phyloP scores from a whole-genome alignment of 805 yeast genomes.

The Cyberlindnera amylophila region DNA sequence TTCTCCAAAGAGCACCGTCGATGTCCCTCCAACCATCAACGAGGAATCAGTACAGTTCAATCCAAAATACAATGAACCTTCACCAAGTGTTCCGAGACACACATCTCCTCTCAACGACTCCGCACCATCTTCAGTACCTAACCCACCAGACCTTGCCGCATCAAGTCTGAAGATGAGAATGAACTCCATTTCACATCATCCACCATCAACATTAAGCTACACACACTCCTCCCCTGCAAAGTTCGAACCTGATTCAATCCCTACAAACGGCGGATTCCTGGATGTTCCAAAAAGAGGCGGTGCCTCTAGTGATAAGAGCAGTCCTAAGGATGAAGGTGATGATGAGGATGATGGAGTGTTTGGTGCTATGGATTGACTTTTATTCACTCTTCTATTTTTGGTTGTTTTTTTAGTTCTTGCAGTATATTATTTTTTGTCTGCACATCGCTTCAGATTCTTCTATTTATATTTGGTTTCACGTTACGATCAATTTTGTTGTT shows the following conservation, averaged over 20 bases:
- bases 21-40: constrained; percentile 13
- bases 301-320: constrained; percentile 7
- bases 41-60: constrained; percentile 15
- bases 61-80: constrained; percentile 13
- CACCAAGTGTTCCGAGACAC: constrained; percentile 5
- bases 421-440: too few relatives aligned
- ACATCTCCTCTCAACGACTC: constrained; percentile 12
- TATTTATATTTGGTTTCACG: too few relatives aligned
- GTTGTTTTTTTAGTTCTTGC: too few relatives aligned
- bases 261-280: constrained; percentile 31
- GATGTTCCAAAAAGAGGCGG: constrained; percentile 27
- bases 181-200: constrained; percentile 42
- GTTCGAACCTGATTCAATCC: constrained; percentile 8
- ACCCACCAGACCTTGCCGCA: not conserved
- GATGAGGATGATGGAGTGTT: constrained; percentile 32
- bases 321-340: constrained; percentile 15
- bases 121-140: constrained; percentile 1
- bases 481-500: too few relatives aligned
- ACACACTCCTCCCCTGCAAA: constrained; percentile 7
- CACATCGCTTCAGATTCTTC: too few relatives aligned
- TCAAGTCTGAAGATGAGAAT: constrained; percentile 30
- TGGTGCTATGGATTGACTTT: constrained; percentile 34
- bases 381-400: constrained; percentile 5
- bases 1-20: constrained; percentile 11
- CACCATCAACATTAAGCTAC: constrained; percentile 33